A percentile compares a stretch with the other conserved stretches of the same genome.
Conservation (phyloP, 352 stramenopile genomes). For the Phytophthora meadii region DNA sequence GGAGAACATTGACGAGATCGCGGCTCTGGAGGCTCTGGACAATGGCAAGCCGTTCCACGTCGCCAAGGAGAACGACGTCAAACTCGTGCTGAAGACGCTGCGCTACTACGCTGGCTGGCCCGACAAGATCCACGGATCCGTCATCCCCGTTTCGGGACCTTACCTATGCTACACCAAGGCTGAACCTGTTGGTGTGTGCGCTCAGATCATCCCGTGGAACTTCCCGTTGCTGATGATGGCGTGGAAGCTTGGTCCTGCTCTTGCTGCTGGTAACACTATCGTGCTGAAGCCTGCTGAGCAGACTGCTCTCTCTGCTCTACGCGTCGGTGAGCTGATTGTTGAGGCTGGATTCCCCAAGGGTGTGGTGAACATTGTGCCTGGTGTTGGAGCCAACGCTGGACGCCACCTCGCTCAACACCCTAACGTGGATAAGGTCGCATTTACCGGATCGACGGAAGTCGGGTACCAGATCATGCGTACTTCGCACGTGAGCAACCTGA, state of each 20-base stretch:
- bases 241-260: slow-evolving; percentile 91
- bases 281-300: slow-evolving; percentile 95
- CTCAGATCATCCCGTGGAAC: slow-evolving; percentile 91
- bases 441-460: slow-evolving; percentile 71
- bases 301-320: slow-evolving; percentile 94
- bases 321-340: slow-evolving; percentile 83
- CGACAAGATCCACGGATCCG: slow-evolving; percentile 80
- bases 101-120: slow-evolving; percentile 94
- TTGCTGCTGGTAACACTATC: slow-evolving; percentile 91
- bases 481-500: slow-evolving; percentile 69
- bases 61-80: slow-evolving; percentile 71
- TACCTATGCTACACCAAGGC: slow-evolving; percentile 69
- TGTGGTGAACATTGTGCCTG: slow-evolving; percentile 85
- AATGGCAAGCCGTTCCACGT: slow-evolving; percentile 93
- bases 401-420: slow-evolving; percentile 48
- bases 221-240: slow-evolving; percentile 97
- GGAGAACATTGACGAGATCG: slow-evolving; percentile 67
- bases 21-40: slow-evolving; percentile 92
- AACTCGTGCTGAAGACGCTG: slow-evolving; percentile 84
- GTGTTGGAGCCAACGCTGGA: slow-evolving; percentile 47
- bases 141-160: slow-evolving; percentile 58
- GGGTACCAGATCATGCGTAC: slow-evolving; percentile 68
- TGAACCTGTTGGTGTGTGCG: slow-evolving; percentile 88
- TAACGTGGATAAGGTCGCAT: slow-evolving; percentile 81
- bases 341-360: slow-evolving; percentile 79